A percentile compares a stretch with the other conserved stretches of the same genome.
Conservation (phyloP, 495 filamentous ascomycete genomes). For the Trichoderma erinaceum region DNA sequence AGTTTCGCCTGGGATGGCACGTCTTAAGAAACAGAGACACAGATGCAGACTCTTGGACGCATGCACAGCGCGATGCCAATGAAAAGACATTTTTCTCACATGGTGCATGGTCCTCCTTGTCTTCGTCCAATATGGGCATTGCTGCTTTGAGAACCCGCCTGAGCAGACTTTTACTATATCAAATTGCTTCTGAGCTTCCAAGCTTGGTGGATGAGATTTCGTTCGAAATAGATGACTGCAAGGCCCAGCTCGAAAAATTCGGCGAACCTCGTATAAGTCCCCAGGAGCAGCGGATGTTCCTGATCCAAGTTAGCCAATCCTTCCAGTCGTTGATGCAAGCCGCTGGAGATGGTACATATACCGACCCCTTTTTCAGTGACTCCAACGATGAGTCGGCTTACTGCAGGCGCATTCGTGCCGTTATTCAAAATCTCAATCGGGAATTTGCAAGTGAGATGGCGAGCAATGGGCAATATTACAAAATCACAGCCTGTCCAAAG, state of each 20-base stretch:
- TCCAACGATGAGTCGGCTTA: conserved; percentile 31
- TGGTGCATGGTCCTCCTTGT: conserved; percentile 36
- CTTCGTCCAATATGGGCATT: conserved; percentile 37
- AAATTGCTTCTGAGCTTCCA: conserved; percentile 54
- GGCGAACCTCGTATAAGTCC: conserved; percentile 43
- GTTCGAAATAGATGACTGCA: conserved; percentile 29
- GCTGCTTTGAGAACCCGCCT: conserved; percentile 43
- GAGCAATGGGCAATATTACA: conserved; percentile 37
- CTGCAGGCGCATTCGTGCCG: conserved; percentile 52
- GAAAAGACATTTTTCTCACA: conserved; percentile 40
- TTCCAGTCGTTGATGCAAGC: conserved; percentile 47
- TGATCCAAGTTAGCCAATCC: conserved; percentile 45
- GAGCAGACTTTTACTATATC: conserved; percentile 49
- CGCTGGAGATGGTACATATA: conserved; percentile 52
- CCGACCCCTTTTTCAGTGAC: conserved; percentile 47
- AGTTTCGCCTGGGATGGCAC: conserved; percentile 66
- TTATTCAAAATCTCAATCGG: conserved; percentile 52
- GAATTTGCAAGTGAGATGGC: conserved; percentile 49
- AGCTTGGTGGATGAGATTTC: conserved; percentile 53
- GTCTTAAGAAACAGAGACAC: conserved; percentile 54
- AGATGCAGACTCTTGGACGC: conserved; percentile 13
- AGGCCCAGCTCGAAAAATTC: conserved; percentile 35
- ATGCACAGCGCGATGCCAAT: conserved; percentile 33
- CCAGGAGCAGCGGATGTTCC: conserved; percentile 46
- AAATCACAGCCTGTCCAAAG: conserved; percentile 25